A percentile compares a stretch with the other conserved stretches of the same genome.
phyloP scores from a whole-genome alignment of 2,329 filamentous ascomycete genomes.

The Colletotrichum eleusines region DNA sequence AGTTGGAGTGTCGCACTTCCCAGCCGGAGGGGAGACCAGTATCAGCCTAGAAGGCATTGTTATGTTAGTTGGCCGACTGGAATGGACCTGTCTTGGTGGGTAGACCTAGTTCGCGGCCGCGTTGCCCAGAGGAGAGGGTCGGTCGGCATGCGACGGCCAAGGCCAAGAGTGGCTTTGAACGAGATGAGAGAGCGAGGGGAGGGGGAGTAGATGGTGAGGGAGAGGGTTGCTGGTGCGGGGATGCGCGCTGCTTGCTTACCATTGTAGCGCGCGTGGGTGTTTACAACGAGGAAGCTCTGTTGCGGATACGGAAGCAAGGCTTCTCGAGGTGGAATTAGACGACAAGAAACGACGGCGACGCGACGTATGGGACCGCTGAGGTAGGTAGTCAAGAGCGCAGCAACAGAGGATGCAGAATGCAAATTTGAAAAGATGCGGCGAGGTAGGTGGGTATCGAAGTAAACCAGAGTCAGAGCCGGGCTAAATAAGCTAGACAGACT shows the following conservation, averaged over 20 bases:
- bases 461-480: neutral
- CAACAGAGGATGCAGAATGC: constrained; percentile 1
- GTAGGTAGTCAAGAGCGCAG: neutral
- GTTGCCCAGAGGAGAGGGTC: neutral
- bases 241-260: constrained; percentile 6
- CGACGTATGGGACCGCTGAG: neutral
- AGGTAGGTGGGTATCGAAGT: constrained; percentile 5
- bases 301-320: neutral
- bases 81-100: constrained; percentile 30
- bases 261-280: constrained; percentile 8
- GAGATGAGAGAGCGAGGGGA: neutral
- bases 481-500: neutral
- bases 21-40: constrained; percentile 87
- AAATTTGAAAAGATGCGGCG: neutral
- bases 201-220: no score
- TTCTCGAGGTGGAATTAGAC: neutral
- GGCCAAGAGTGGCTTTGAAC: neutral
- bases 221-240: neutral
- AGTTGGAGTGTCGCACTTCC: constrained; percentile 98
- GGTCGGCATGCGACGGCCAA: neutral
- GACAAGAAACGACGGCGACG: neutral
- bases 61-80: constrained; percentile 15
- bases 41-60: constrained; percentile 66
- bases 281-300: neutral
- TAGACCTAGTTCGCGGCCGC: neutral